Base-by-base conservation (phyloP, 768 basidiomycete species). In the Leccinum aurantiacum region DNA sequence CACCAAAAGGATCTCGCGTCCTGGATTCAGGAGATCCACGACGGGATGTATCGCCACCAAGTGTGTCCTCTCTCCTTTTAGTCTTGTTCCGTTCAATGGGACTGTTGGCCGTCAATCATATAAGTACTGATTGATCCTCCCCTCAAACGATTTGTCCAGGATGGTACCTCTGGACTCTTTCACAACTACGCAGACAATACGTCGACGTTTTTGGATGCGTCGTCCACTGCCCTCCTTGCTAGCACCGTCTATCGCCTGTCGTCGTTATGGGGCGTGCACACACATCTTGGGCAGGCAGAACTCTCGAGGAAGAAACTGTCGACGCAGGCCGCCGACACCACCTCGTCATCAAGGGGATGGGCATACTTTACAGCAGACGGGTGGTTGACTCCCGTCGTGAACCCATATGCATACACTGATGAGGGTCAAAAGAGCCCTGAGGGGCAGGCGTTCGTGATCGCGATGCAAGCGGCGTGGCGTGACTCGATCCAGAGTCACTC, bases 361-460 rank as follows among this genome's bases (percentile, higher is more conserved):
- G 64, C 63, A 22, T 85, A 88, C 66, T 80, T 90, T 61, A 80
- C 79, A 0, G n/a, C 62, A 9, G 75, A 84, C 41, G 87, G 90
- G 3, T 90, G 88, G 85, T 74, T 93, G 25, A 78, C 76, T 6
- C 90, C 90, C 6, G 91, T 93, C n/a, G 90, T 90, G 3, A 78
- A 95, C 67, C 93, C 93, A 0, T 70, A 88, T 56, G 69, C 76
- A 2, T 86, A 79, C 65, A 75, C 77, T 0, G 11, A 62, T 2
- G 59, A 82, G 60, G 87, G 89, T 0, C 59, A 72, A 0, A 22
- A 83, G 19, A 90, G 88, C 61, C 83, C 93, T 2, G 93, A 95
- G 71, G 86, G 80, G 0, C 81, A 95, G 75, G 90, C 89, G 7
- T 95, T 95, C 71, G 83, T 90, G 11, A 71, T 95, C 6, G 79